Base-by-base conservation (phyloP, 768 basidiomycete species). In the Hypholoma sublateritium region DNA sequence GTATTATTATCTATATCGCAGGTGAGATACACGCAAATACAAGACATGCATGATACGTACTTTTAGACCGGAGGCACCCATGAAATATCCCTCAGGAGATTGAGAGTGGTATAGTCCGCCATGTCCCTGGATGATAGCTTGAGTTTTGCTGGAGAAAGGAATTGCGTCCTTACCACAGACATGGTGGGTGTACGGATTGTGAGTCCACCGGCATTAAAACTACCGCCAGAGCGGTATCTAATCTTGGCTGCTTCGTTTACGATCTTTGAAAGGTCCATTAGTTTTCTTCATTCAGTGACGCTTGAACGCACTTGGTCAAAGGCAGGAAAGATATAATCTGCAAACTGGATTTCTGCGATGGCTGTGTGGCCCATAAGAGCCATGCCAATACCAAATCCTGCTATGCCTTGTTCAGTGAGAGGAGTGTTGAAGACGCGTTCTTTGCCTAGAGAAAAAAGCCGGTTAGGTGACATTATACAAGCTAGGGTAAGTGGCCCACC, bases 391-490 rank as follows among this genome's bases (percentile, higher is more conserved):
- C 91, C 95, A 66, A 97, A 97, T 14, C 95, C 95, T 32, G 91
- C 94, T 56, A 98, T 96, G 8, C 95, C 95, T 72, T 94, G 93
- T 65, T 94, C 93, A 1, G 91, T 92, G 52, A 97, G 70, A 3
- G 95, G 95, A 0, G 95, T 98, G 70, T 98, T 97, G 72, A 98
- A 97, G 45, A 98, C 93, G 42, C 95, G 86, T 69, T 96, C 93
- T 47, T 86, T 83, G 21, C 93, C 92, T 94, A 63, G 41, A 45
- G n/a, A 34, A 47, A 25, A n/a, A 17, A 32, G 9, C 44, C 9
- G 5, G 28, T 32, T 16, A 43, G 25, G 42, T 37, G 44, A 1
- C 17, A 41, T 12, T 28, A 37, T 16, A 43, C n/a, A 14, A 13
- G n/a, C 19, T n/a, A 50, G 28, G 19, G 19, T 28, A 7, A 54